A percentile compares a stretch with the other conserved stretches of the same genome.
Conservation (phyloP, 2,329 filamentous ascomycete genomes). For the Fusarium musae region DNA sequence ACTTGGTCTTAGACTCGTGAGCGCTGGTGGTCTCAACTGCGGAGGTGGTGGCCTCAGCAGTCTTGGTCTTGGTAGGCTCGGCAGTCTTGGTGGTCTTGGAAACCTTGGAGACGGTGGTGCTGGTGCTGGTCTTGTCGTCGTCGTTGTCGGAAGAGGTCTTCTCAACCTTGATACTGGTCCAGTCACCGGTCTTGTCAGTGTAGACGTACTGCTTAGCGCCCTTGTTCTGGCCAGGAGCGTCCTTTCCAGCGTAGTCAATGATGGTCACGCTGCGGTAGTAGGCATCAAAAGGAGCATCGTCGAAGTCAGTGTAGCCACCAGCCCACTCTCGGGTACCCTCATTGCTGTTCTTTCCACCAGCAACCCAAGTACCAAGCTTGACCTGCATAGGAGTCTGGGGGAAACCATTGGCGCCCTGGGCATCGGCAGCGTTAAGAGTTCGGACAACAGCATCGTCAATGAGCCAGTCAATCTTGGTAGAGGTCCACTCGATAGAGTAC, state of each 20-base stretch:
- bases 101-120: slow-evolving; percentile 24
- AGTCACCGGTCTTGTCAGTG: slow-evolving; percentile 60
- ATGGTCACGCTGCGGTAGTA: slow-evolving; percentile 68
- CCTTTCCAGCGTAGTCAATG: slow-evolving; percentile 64
- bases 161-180: slow-evolving; percentile 62
- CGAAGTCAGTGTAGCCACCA: slow-evolving; percentile 69
- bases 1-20: slow-evolving; percentile 29
- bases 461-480: slow-evolving; percentile 70
- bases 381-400: slow-evolving; percentile 80
- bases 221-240: slow-evolving; percentile 48
- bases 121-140: slow-evolving; percentile 35
- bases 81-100: slow-evolving; percentile 32
- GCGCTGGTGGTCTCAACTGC: slow-evolving; percentile 21
- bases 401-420: slow-evolving; percentile 67
- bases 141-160: slow-evolving; percentile 49
- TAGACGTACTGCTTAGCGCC: slow-evolving; percentile 64
- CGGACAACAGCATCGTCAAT: slow-evolving; percentile 72
- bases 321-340: slow-evolving; percentile 78
- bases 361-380: slow-evolving; percentile 76
- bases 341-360: slow-evolving; percentile 66
- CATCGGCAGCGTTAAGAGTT: slow-evolving; percentile 69
- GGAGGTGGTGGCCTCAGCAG: slow-evolving; percentile 16
- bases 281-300: slow-evolving; percentile 62
- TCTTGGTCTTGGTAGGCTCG: slow-evolving; percentile 30
- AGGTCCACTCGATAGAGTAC: slow-evolving; percentile 76